Evolutionary conservation across 352 stramenopile genomes (phyloP).

Genomic region (Globisporangium heterothallicum): DNA sequence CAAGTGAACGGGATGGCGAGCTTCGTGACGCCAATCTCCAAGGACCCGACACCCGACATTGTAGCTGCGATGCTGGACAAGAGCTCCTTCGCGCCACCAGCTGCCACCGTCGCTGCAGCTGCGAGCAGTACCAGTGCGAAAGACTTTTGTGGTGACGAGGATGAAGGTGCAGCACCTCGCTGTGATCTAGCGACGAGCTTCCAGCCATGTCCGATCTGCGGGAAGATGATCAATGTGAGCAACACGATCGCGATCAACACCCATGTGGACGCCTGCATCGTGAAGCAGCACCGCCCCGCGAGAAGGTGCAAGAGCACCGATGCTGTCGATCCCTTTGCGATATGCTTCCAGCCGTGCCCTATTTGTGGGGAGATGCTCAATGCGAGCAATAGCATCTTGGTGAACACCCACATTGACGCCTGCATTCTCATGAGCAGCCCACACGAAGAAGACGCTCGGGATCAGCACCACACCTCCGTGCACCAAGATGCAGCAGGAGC

Average conservation of each 20-base stretch:
- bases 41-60: slow-evolving; percentile 12
- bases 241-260: slow-evolving; percentile 56
- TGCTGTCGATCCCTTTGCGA: not conserved
- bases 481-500: too few relatives aligned
- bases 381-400: slow-evolving; percentile 31
- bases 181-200: slow-evolving; percentile 12
- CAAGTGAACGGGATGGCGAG: slow-evolving; percentile 8
- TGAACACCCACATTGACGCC: slow-evolving; percentile 61
- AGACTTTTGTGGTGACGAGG: too few relatives aligned
- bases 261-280: slow-evolving; percentile 55
- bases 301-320: not conserved
- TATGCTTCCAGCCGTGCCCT: slow-evolving; percentile 34
- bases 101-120: too few relatives aligned
- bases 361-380: slow-evolving; percentile 54
- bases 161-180: not conserved
- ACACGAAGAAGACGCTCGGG: not conserved
- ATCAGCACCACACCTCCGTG: too few relatives aligned
- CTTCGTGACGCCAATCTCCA: slow-evolving; percentile 9
- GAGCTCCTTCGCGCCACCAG: too few relatives aligned
- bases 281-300: not conserved
- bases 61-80: slow-evolving; percentile 18
- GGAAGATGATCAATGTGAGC: slow-evolving; percentile 37
- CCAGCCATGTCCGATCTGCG: slow-evolving; percentile 55
- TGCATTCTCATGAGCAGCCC: slow-evolving; percentile 20
- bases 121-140: too few relatives aligned